These are phyloP conservation scores for Acmispon strigosus DNA, from an alignment of 306 rosid species.

Conservation along the genomic window DNA sequence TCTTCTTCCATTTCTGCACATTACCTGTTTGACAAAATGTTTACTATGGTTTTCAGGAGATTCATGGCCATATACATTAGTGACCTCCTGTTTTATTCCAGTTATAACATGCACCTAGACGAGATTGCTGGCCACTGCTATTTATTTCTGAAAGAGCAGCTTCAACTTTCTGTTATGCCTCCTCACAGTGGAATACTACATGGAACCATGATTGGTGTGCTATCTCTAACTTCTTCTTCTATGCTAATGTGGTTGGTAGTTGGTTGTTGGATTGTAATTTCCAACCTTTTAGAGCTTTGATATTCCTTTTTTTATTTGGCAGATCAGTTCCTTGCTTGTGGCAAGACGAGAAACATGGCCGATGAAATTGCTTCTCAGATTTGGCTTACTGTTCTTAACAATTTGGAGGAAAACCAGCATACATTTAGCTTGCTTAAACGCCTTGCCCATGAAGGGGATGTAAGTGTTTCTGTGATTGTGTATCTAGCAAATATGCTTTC, in stretches of 20 bases:
- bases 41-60: slow-evolving; percentile 34
- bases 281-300: background rate
- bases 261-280: background rate
- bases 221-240: background rate
- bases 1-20: no score
- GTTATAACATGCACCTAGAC: slow-evolving; percentile 33
- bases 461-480: slow-evolving; percentile 32
- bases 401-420: slow-evolving; percentile 54
- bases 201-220: slow-evolving; percentile 68
- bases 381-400: slow-evolving; percentile 76
- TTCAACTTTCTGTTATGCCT: slow-evolving; percentile 49
- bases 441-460: slow-evolving; percentile 70
- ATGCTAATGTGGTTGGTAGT: background rate
- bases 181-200: slow-evolving; percentile 71
- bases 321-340: slow-evolving; percentile 79
- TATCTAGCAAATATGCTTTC: background rate
- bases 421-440: slow-evolving; percentile 57
- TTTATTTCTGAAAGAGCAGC: slow-evolving; percentile 71
- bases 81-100: slow-evolving; percentile 40
- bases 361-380: slow-evolving; percentile 61
- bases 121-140: slow-evolving; percentile 71
- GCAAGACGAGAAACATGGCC: slow-evolving; percentile 66
- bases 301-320: background rate
- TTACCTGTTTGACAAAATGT: background rate
- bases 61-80: slow-evolving; percentile 55